Conservation (phyloP, 2,329 filamentous ascomycete genomes). For the Zymoseptoria ardabiliae region DNA sequence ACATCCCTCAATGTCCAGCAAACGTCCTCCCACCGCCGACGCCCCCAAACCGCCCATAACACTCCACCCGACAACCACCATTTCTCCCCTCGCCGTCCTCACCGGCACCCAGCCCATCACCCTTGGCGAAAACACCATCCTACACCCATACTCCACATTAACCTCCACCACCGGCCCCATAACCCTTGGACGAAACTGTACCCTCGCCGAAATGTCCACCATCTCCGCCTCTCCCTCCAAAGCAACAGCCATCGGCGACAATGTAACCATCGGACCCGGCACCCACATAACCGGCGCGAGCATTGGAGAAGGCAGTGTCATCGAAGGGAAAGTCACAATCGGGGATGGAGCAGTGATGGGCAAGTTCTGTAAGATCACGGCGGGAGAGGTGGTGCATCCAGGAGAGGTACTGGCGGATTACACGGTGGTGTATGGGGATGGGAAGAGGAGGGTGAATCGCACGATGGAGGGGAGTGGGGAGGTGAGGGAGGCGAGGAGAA, state of each 20-base stretch:
- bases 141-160: conserved; percentile 71
- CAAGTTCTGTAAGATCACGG: conserved; percentile 40
- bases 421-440: conserved; percentile 38
- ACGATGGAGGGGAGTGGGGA: conserved; percentile 28
- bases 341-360: conserved; percentile 38
- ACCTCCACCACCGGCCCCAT: conserved; percentile 37
- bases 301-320: conserved; percentile 24
- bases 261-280: conserved; percentile 39
- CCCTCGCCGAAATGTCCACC: conserved; percentile 62
- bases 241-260: conserved; percentile 34
- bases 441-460: conserved; percentile 32
- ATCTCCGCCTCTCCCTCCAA: conserved; percentile 29
- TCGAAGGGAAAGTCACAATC: conserved; percentile 27
- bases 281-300: conserved; percentile 32
- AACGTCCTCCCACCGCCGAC: not conserved
- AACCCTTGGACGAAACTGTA: conserved; percentile 48
- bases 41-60: conserved; percentile 29
- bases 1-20: not conserved
- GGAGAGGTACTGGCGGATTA: conserved; percentile 38
- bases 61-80: conserved; percentile 41
- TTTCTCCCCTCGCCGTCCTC: conserved; percentile 42
- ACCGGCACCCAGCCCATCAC: conserved; percentile 72
- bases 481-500: conserved; percentile 25
- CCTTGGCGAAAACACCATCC: conserved; percentile 66
- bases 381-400: conserved; percentile 30